These are phyloP conservation scores for Mycena kentingensis DNA, from an alignment of 768 basidiomycete species.

Conservation along the genomic window DNA sequence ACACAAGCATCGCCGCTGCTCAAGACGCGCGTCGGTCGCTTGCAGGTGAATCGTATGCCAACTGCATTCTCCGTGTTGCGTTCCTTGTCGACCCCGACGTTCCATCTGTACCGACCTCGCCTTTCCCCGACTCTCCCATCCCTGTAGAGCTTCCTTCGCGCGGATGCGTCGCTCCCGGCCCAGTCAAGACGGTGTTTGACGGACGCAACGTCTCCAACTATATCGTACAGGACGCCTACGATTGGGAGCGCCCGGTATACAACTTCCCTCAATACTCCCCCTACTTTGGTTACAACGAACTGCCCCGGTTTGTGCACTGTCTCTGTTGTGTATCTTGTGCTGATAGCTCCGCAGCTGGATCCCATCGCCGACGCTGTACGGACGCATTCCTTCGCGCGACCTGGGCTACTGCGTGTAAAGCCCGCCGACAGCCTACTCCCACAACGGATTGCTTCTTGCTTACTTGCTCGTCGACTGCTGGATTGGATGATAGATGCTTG, in stretches of 20 bases:
- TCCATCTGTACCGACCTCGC: slow-evolving; percentile 13
- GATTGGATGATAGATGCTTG: slow-evolving; percentile 16
- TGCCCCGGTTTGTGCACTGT: slow-evolving; percentile 9
- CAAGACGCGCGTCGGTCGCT: slow-evolving; percentile 19
- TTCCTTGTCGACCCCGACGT: slow-evolving; percentile 17
- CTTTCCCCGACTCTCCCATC: slow-evolving; percentile 2
- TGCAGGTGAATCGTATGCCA: slow-evolving; percentile 20
- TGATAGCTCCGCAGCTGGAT: slow-evolving; percentile 8
- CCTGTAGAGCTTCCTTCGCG: background rate
- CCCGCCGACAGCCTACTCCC: slow-evolving; percentile 5
- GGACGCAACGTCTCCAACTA: slow-evolving; percentile 21
- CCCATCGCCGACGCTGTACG: slow-evolving; percentile 19
- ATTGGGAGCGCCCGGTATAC: slow-evolving; percentile 8
- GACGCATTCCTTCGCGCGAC: slow-evolving; percentile 18
- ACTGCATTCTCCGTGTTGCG: slow-evolving; percentile 14
- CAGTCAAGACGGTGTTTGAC: slow-evolving; percentile 12
- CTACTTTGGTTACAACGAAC: slow-evolving; percentile 9
- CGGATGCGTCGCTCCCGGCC: slow-evolving; percentile 8
- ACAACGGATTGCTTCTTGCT: slow-evolving; percentile 20
- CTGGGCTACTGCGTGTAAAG: slow-evolving; percentile 21
- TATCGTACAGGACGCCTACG: background rate
- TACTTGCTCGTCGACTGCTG: slow-evolving; percentile 20
- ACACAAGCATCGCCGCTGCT: slow-evolving; percentile 11
- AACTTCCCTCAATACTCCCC: slow-evolving; percentile 9
- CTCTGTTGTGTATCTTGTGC: background rate